phyloP scores from a whole-genome alignment of 2,329 filamentous ascomycete species.

The Pestalotiopsis sp. region DNA sequence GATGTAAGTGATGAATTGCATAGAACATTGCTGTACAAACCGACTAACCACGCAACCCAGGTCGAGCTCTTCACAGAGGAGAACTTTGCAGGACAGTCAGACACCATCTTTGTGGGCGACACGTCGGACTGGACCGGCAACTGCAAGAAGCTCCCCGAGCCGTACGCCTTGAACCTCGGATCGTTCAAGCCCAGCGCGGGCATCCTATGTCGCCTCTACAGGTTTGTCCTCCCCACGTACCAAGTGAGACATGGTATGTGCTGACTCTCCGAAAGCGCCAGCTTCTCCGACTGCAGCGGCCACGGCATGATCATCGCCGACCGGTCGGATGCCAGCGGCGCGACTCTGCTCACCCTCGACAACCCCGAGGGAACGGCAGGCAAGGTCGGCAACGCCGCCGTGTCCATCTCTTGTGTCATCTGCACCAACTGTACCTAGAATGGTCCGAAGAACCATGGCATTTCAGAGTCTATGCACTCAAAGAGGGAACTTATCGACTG shows the following conservation, averaged over 20 bases:
- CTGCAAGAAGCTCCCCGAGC: not conserved
- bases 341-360: not conserved
- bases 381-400: not conserved
- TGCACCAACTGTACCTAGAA: not conserved
- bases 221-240: not conserved
- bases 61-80: not conserved
- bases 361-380: not conserved
- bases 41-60: not conserved
- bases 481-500: not conserved
- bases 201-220: not conserved
- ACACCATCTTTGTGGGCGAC: not conserved
- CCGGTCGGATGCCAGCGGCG: not conserved
- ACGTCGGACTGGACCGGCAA: not conserved
- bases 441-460: not conserved
- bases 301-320: not conserved
- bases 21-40: not conserved
- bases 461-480: not conserved
- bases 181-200: not conserved
- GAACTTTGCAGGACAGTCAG: not conserved
- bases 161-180: not conserved
- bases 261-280: not conserved
- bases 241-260: not conserved
- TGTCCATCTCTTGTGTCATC: slow-evolving; percentile 1
- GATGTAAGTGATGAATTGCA: not conserved
- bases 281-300: not conserved